These are phyloP conservation scores for Coemansia furcata DNA, from an alignment of 192 early-diverging fungal genomes.

Conservation along the genomic window DNA sequence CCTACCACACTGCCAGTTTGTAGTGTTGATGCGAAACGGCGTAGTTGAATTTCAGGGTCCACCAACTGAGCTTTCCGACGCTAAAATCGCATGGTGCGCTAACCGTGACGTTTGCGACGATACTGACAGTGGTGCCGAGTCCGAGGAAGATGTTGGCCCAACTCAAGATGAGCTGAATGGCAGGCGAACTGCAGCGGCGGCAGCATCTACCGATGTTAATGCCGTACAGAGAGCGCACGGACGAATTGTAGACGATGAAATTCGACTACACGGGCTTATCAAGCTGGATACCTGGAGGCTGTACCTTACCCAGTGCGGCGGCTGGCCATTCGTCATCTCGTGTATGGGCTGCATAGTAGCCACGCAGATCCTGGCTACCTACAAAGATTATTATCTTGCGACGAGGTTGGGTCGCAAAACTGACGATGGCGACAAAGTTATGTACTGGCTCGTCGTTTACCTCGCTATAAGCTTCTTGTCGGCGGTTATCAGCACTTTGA, in stretches of 20 bases:
- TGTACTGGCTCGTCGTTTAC: conserved; percentile 14
- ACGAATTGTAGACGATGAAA: conserved; percentile 76
- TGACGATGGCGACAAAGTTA: conserved; percentile 19
- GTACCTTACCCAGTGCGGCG: conserved; percentile 70
- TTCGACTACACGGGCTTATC: conserved; percentile 71
- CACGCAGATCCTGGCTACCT: conserved; percentile 48
- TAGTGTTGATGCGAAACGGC: conserved; percentile 63
- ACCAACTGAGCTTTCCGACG: not conserved
- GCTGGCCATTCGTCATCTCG: conserved; percentile 54
- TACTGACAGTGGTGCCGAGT: conserved; percentile 3
- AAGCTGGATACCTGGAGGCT: conserved; percentile 64
- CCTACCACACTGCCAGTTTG: conserved; percentile 51
- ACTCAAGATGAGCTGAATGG: conserved; percentile 15
- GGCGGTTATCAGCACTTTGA: conserved; percentile 11
- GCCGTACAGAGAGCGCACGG: conserved; percentile 41
- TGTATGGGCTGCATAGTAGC: conserved; percentile 54
- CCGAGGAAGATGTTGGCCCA: conserved; percentile 1
- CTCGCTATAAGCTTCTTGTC: conserved; percentile 10
- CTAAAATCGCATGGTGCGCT: too few species aligned
- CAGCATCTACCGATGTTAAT: not conserved
- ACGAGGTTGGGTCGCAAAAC: conserved; percentile 25
- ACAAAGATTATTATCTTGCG: conserved; percentile 56
- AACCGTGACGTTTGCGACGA: not conserved
- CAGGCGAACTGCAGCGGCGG: not conserved
- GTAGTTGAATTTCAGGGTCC: conserved; percentile 20